Evolutionary conservation across 768 basidiomycete genomes (phyloP), one percentile per base, ranked within the genome.

Genomic region (Gautieria morchelliformis): DNA sequence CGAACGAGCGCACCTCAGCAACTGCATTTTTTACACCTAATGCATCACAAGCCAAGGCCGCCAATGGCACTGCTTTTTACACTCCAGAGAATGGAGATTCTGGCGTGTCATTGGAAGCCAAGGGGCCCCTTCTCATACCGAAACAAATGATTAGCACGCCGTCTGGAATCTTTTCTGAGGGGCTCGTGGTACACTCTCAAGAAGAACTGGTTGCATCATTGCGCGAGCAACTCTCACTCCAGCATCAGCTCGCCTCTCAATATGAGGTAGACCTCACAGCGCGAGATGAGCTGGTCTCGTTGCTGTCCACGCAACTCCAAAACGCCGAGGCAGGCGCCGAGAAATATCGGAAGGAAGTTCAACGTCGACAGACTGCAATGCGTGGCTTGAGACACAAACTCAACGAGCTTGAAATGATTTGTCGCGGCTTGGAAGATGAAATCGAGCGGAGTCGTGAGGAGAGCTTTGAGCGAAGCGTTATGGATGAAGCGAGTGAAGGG

Each of bases 361-460:
- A 72, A 27, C 81, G 82, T 65, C 79, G 84, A 53, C 78, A 75
- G 65, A 70, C 59, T 15, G 72, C 78, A 0, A 67, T 87, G 35
- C 72, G 78, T 40, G 71, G 71, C 17, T 89, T 87, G 84, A 86
- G 83, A 73, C 87, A 86, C 73, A 87, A 87, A 61, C 84, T 89
- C 3, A 74, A 75, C 53, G 87, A 89, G 61, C 71, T 92, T 48
- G 87, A 91, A 70, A 78, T 74, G 60, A 73, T 80, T 59, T 83
- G 84, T 53, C 76, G 82, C 15, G 71, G 74, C 56, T 74, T 86
- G 32, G 87, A 95, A 72, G 92, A 94, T 66, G 88, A 94, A 66
- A 87, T 94, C 30, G 94, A 97, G 60, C 76, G 80, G 7, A 87
- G 86, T 44, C 77, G 92, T 41, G 83, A 88, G 62, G 89, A 89